A percentile compares a stretch with the other conserved stretches of the same genome.
Conservation (phyloP, 208 protist genomes). For the Crithidia bombi region DNA sequence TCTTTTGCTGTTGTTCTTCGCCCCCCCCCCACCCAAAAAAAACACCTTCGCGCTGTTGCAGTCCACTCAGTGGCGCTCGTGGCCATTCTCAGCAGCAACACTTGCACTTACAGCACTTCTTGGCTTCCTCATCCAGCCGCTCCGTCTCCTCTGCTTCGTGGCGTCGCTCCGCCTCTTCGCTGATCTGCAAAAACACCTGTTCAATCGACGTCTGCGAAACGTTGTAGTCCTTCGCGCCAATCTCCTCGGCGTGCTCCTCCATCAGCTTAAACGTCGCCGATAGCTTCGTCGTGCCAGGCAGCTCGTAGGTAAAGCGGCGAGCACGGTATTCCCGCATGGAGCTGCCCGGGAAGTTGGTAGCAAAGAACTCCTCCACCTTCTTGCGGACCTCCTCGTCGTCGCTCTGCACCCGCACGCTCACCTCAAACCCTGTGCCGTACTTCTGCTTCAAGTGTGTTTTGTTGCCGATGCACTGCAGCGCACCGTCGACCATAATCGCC, state of each 20-base stretch:
- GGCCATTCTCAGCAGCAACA: constrained; percentile 13
- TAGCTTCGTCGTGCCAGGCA: constrained; percentile 37
- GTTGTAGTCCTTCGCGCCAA: constrained; percentile 68
- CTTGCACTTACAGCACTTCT: constrained; percentile 30
- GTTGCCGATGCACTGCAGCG: constrained; percentile 76
- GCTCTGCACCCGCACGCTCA: constrained; percentile 44
- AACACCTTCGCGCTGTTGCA: not conserved
- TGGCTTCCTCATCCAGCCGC: constrained; percentile 22
- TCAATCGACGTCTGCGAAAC: constrained; percentile 84
- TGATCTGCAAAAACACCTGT: constrained; percentile 81
- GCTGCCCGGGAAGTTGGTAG: constrained; percentile 34
- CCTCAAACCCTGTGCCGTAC: constrained; percentile 67
- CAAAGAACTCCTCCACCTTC: constrained; percentile 44
- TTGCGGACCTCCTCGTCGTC: constrained; percentile 18
- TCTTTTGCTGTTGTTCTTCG: no score
- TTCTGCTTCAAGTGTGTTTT: constrained; percentile 73
- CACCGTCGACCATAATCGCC: constrained; percentile 82
- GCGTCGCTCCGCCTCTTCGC: constrained; percentile 42
- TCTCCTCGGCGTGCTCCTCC: constrained; percentile 35
- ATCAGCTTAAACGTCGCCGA: constrained; percentile 47
- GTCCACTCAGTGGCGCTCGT: not conserved
- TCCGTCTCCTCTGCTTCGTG: constrained; percentile 37
- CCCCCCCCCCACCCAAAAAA: no score
- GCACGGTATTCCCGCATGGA: constrained; percentile 43
- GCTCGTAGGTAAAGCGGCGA: constrained; percentile 50